phyloP scores from a whole-genome alignment of 1,139 yeast species.

The Kazachstania sp. region DNA sequence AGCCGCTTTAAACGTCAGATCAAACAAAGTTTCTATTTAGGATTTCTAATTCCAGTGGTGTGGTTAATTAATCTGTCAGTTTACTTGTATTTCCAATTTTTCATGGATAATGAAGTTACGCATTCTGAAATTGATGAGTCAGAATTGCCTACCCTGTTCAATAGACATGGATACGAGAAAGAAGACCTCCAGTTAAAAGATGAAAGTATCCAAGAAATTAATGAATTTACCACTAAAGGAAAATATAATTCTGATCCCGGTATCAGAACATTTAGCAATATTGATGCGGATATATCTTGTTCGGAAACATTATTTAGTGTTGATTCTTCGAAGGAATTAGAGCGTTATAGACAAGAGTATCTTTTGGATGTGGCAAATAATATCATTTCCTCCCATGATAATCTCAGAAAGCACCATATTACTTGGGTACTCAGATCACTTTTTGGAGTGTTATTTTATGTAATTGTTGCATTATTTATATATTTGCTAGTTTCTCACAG shows the following conservation, averaged over 20 bases:
- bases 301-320: not conserved
- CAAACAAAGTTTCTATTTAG: conserved; percentile 15
- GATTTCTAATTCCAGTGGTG: conserved; percentile 21
- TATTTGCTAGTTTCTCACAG: not conserved
- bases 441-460: conserved; percentile 8
- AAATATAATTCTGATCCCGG: not conserved
- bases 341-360: conserved; percentile 5
- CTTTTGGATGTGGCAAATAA: conserved; percentile 9
- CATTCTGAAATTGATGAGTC: conserved; percentile 11
- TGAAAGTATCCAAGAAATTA: conserved; percentile 1
- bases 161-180: conserved; percentile 8
- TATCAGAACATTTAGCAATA: not conserved
- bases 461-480: conserved; percentile 4
- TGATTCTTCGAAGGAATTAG: not conserved
- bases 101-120: conserved; percentile 11
- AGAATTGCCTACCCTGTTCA: conserved; percentile 22
- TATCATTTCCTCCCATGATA: conserved; percentile 13
- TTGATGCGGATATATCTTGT: not conserved
- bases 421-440: conserved; percentile 13
- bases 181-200: conserved; percentile 1
- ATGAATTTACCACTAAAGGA: not conserved
- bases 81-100: conserved; percentile 14
- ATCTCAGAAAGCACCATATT: conserved; percentile 7
- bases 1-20: conserved; percentile 4
- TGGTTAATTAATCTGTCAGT: conserved; percentile 16